Base-by-base conservation (phyloP, 2,329 filamentous ascomycete species). In the Akanthomyces lecanii region DNA sequence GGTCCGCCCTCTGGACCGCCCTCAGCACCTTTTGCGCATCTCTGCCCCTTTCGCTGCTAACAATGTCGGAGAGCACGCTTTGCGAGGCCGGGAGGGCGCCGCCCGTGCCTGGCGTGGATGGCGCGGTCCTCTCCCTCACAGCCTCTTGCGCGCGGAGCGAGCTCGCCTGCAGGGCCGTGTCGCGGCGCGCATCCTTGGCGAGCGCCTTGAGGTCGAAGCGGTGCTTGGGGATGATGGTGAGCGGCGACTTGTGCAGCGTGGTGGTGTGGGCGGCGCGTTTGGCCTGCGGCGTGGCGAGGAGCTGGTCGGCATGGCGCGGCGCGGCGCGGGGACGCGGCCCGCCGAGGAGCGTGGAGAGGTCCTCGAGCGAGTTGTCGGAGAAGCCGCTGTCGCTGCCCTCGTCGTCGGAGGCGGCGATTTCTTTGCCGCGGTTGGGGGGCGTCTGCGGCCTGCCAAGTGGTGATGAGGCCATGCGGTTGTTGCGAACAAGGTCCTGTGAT, bases 321-420 rank as follows among this genome's bases (percentile, higher is more conserved):
- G 67, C 6, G 10, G 53, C 38, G 18, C 42, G 62, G 2, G 71
- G 71, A 8, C 68, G 70, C 18, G 65, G 64, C 18, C 67, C 67
- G 6, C 72, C 69, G 12, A 77, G 68, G 12, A 76, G 71, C 36
- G 69, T 66, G 10, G 73, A 71, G 1, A 88, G 72, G 50, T 82
- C 79, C 5, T 82, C 80, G 16, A 88, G 78, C 0, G 88, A 88
- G 55, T 82, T 82, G 30, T 85, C 83, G 21, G 86, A 86, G 21
- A 69, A 72, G 44, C 66, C 67, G 44, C 80, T 83, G 67, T 87
- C 81, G 33, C 81, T 82, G 21, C 83, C 83, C n/a, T 90, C 89
- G 11, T 89, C 88, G 69, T 93, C 90, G 0, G 90, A 92, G 61
- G 85, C 87, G 52, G 81, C 81, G 47, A 93, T 89, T 62, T 88